Conservation (phyloP, 2,329 filamentous ascomycete genomes). For the Beauveria scarabaeidicola region DNA sequence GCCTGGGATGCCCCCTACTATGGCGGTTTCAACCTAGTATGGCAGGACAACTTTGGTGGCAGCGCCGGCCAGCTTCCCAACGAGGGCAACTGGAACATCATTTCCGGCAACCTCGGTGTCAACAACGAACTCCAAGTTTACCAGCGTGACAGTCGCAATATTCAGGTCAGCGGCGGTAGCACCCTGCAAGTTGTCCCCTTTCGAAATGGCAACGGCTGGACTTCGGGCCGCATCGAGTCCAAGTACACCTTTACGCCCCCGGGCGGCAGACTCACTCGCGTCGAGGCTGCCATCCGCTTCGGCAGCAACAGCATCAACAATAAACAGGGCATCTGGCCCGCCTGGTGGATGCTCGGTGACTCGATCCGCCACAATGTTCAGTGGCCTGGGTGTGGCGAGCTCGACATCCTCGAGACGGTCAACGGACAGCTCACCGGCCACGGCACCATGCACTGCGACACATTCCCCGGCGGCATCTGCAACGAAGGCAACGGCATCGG, state of each 20-base stretch:
- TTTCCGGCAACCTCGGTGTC: constrained; percentile 31
- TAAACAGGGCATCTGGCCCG: constrained; percentile 50
- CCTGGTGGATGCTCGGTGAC: constrained; percentile 50
- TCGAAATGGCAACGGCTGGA: constrained; percentile 36
- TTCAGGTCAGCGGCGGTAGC: constrained; percentile 41
- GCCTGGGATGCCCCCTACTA: constrained; percentile 33
- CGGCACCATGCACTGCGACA: constrained; percentile 45
- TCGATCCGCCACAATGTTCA: constrained; percentile 35
- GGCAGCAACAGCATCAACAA: constrained; percentile 31
- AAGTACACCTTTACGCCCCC: constrained; percentile 37
- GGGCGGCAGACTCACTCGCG: constrained; percentile 35
- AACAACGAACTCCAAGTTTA: constrained; percentile 48
- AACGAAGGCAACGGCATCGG: constrained; percentile 40
- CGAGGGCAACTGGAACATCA: constrained; percentile 32
- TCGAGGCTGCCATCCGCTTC: constrained; percentile 39
- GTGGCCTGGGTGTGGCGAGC: constrained; percentile 48
- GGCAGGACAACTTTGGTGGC: constrained; percentile 37
- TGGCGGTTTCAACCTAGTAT: constrained; percentile 29
- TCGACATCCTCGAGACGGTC: constrained; percentile 50
- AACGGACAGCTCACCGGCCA: constrained; percentile 39
- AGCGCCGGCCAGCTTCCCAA: constrained; percentile 25
- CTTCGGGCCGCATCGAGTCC: constrained; percentile 46
- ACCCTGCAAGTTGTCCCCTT: constrained; percentile 45
- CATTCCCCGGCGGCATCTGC: constrained; percentile 37
- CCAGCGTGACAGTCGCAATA: constrained; percentile 34